Percentiles rank a stretch among this genome's conserved stretches.
These are phyloP conservation scores for Aquilaria sinensis DNA, from an alignment of 345 rosid species.

Conservation along the genomic window DNA sequence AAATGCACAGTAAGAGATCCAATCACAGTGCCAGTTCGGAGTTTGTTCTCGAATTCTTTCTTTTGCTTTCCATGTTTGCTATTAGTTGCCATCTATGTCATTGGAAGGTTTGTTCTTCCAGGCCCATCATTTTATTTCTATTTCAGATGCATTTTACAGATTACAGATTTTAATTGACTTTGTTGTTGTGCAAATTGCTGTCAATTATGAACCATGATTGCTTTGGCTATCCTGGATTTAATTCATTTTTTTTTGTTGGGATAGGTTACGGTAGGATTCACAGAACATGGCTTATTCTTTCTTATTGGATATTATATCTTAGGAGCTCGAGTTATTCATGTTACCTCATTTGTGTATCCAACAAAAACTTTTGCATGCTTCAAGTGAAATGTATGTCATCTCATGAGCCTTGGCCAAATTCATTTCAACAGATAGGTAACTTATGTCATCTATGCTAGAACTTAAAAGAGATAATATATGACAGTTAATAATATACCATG, in stretches of 20 bases:
- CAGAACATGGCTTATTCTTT: conserved; percentile 48
- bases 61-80: conserved; percentile 62
- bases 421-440: too few species aligned
- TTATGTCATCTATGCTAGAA: too few species aligned
- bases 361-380: too few species aligned
- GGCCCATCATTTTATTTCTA: not conserved
- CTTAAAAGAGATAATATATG: too few species aligned
- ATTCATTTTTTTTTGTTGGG: not conserved
- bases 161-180: not conserved
- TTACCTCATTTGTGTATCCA: too few species aligned
- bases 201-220: too few species aligned
- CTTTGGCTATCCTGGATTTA: not conserved
- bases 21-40: conserved; percentile 27
- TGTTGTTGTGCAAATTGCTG: too few species aligned
- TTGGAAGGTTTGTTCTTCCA: conserved; percentile 54
- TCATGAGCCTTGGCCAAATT: too few species aligned
- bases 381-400: too few species aligned
- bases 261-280: conserved; percentile 86
- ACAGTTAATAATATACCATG: too few species aligned
- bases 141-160: not conserved
- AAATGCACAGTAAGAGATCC: conserved; percentile 31
- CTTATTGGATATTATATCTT: too few species aligned
- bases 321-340: too few species aligned
- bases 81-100: conserved; percentile 61
- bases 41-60: conserved; percentile 43